Evolutionary conservation across 192 early-diverging fungal species (phyloP), one percentile per base, ranked within the genome.

Genomic region (Rhizophagus prolifer): DNA sequence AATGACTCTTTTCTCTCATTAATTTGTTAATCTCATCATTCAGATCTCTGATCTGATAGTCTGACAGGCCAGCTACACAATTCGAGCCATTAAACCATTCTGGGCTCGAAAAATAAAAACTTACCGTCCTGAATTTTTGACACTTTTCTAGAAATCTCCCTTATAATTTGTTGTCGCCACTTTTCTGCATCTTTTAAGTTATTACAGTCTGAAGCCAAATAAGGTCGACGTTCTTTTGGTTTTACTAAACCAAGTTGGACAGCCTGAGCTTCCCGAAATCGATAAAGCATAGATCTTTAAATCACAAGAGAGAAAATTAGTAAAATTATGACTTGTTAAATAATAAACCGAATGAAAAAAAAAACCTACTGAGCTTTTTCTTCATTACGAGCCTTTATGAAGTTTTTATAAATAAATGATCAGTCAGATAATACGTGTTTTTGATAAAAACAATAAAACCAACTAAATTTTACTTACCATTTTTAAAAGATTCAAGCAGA

Each of bases 11-110:
- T 81, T 96, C 93, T 41, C 95, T 88, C 81, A 98, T 86, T 44
- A 93, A 83, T 81, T 94, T 95, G 85, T 99, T 99, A 86, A 99
- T 97, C 36, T 92, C 91, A 82, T 99, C 97, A 83, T 99, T 99
- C 64, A 96, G 82, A 77, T 98, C 96, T 46, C 96, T 87, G 61
- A 99, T 90, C 78, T 97, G 94, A 74, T 92, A 89, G 59, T 97
- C 96, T n/a, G 93, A 93, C 62, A 99, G 80, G 47, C 88, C 85
- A 46, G 88, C 94, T 95, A 80, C 25, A 31, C 54, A 70, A 70
- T 86, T 67, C n/a, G n/a, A n/a, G n/a, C n/a, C n/a, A 30, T 60
- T 3, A 23, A 38, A 38, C 1, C 1, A 38, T 38, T 38, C 36
- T 38, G 36, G 6, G 65, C 41, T 63, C 12, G 12, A 47, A 44